phyloP scores from a whole-genome alignment of 768 basidiomycete genomes.

The Ephemerocybe angulata region DNA sequence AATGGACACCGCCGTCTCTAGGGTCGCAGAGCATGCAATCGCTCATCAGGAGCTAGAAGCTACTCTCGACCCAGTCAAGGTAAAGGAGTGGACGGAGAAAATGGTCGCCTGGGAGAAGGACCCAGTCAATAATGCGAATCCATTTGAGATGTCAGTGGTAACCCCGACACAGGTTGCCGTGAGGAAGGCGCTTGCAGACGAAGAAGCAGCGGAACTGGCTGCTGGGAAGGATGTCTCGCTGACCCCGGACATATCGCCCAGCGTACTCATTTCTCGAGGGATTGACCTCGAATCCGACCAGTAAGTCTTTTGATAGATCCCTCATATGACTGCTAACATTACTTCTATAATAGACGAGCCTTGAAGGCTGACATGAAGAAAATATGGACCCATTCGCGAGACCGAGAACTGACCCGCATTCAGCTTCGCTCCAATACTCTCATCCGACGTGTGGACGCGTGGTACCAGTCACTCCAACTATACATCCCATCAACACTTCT shows the following conservation, averaged over 20 bases:
- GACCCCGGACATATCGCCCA: neutral
- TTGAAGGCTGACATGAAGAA: neutral
- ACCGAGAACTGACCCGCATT: neutral
- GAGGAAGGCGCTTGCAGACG: neutral
- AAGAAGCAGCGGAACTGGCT: neutral
- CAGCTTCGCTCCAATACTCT: neutral
- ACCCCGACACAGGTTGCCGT: neutral
- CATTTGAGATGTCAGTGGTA: neutral
- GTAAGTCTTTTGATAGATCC: neutral
- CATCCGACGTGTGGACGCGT: neutral
- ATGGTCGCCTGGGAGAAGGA: neutral
- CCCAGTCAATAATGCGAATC: neutral
- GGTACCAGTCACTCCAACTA: neutral
- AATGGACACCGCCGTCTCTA: neutral
- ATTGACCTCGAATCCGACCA: neutral
- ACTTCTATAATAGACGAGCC: neutral
- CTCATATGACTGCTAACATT: neutral
- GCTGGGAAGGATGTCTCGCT: neutral
- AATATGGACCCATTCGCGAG: neutral
- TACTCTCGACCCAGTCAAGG: neutral
- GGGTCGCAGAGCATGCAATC: no score
- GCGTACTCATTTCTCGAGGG: neutral
- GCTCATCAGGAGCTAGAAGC: neutral
- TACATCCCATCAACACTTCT: neutral
- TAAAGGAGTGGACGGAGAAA: neutral